Conservation (phyloP, 2,329 filamentous ascomycete species). For the Sphaerulina vaccinii region DNA sequence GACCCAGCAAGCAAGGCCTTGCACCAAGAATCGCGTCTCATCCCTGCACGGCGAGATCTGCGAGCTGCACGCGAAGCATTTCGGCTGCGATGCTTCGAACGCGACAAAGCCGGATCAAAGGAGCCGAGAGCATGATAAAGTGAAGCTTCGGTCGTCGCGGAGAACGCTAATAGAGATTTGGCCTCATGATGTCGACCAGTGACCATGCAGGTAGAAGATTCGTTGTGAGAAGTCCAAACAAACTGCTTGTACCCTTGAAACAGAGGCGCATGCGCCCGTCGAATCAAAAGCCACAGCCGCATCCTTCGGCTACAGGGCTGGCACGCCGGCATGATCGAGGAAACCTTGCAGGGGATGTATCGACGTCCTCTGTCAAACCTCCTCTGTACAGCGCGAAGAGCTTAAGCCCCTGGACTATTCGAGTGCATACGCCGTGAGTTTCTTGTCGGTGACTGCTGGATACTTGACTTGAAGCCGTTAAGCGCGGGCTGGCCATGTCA, state of each 20-base stretch:
- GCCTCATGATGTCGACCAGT: constrained; percentile 8
- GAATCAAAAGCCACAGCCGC: constrained; percentile 7
- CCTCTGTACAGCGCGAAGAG: constrained; percentile 1
- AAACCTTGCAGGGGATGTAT: background rate
- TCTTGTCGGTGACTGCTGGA: background rate
- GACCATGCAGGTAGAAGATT: background rate
- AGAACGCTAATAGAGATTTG: background rate
- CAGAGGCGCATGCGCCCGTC: constrained; percentile 3
- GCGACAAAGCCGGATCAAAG: background rate
- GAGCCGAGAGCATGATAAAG: background rate
- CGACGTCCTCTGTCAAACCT: constrained; percentile 11
- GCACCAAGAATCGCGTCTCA: background rate
- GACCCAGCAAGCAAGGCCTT: background rate
- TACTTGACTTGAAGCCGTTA: constrained; percentile 12
- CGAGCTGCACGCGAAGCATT: background rate
- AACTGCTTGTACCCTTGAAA: background rate
- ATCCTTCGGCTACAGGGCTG: constrained; percentile 6
- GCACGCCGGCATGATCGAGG: constrained; percentile 1
- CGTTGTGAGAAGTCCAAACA: background rate
- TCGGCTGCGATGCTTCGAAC: background rate
- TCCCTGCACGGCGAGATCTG: constrained; percentile 1
- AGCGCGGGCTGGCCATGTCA: constrained; percentile 17
- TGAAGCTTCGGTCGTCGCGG: background rate
- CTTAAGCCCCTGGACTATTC: constrained; percentile 4
- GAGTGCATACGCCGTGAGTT: constrained; percentile 3